Percentiles rank a stretch among this genome's conserved stretches.
Evolutionary conservation across 345 rosid genomes (phyloP).

Genomic region (Arabidopsis suecica): DNA sequence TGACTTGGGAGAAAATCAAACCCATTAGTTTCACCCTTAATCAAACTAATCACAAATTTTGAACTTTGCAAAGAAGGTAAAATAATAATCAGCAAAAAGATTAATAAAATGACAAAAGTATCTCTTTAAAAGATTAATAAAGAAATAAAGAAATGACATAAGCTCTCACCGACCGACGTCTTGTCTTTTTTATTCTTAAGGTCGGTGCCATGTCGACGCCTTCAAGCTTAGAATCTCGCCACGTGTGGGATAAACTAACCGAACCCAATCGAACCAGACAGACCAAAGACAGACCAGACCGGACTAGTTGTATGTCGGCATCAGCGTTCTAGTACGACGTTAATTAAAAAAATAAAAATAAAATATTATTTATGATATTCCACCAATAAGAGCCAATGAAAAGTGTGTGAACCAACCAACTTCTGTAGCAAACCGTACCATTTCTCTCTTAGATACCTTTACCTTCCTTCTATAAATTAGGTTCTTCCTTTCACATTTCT

Average conservation of each 20-base stretch:
- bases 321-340: background rate
- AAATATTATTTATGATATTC: background rate
- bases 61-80: background rate
- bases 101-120: background rate
- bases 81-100: background rate
- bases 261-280: background rate
- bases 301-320: constrained; percentile 16
- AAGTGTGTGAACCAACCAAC: constrained; percentile 35
- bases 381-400: background rate
- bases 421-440: constrained; percentile 29
- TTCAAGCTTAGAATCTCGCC: constrained; percentile 22
- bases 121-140: background rate
- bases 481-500: background rate
- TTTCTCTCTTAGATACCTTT: constrained; percentile 8
- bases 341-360: background rate
- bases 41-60: background rate
- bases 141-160: constrained; percentile 5
- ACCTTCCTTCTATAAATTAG: constrained; percentile 26
- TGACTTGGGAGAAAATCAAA: background rate
- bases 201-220: constrained; percentile 34
- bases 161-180: constrained; percentile 18
- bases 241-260: constrained; percentile 27
- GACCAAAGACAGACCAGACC: constrained; percentile 2
- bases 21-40: background rate
- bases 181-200: background rate